Evolutionary conservation across 352 stramenopile species (phyloP), one percentile per base, ranked within the genome.

Genomic region (Phytophthora hybrid): DNA sequence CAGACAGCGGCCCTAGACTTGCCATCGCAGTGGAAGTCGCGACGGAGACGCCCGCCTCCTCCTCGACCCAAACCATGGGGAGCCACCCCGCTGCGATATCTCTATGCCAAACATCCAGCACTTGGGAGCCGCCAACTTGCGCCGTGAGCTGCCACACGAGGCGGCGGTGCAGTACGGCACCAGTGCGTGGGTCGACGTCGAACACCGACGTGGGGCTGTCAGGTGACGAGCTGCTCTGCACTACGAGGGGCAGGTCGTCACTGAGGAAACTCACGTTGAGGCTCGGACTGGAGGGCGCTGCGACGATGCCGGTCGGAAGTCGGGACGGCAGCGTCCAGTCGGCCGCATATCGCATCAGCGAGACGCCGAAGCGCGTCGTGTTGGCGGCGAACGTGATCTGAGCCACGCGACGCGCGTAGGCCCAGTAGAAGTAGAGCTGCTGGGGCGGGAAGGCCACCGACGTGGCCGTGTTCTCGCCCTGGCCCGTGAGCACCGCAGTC

Each of bases 341-440:
- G 1, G 85, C 59, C 0, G 59, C 52, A 54, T 90, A 93, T 14
- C 83, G 83, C 82, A 89, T 82, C 31, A 88, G 49, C 0, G 77
- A 65, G 0, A 87, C 19, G 1, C 85, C 83, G 49, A 87, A 93
- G 9, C 83, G 76, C 19, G 82, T 93, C 37, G 80, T 73, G 56
- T 90, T 89, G 37, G 66, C 74, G n/a, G 55, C 47, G 59, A 75
- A 90, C 14, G 57, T 55, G 37, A 85, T 63, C 56, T 85, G 67
- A 31, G 76, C 78, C 26, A 89, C 51, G n/a, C 85, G 83, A 1
- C 68, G 78, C 7, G 76, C 37, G 26, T 86, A 82, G 2, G 61
- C 56, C 85, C 85, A 93, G 55, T 89, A 91, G 46, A 93, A 88
- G 18, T 80, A 66, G 16, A 93, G 56, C 26, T 79, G 82, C 6